These are phyloP conservation scores for Echium plantagineum DNA, from an alignment of 257 asterid genomes.

Conservation along the genomic window DNA sequence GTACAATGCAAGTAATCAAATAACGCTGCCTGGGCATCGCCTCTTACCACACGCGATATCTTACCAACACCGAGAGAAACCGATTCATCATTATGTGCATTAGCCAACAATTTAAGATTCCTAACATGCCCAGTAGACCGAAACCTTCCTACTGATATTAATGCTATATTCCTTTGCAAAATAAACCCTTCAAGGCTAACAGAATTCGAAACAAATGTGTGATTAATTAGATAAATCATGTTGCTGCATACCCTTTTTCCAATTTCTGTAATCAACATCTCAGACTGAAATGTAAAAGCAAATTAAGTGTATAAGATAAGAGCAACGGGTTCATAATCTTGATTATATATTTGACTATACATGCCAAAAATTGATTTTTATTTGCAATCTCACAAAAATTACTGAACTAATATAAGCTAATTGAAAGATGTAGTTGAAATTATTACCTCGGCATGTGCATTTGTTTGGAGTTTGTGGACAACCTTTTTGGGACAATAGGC, in stretches of 20 bases:
- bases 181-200: background rate
- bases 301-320: too few species aligned
- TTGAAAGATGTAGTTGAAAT: too few species aligned
- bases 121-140: background rate
- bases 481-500: too few species aligned
- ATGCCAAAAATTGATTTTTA: too few species aligned
- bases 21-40: slow-evolving; percentile 66
- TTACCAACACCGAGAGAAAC: slow-evolving; percentile 4
- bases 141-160: slow-evolving; percentile 8
- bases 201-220: slow-evolving; percentile 1
- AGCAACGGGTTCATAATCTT: too few species aligned
- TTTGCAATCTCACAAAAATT: too few species aligned
- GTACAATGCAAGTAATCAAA: slow-evolving; percentile 81
- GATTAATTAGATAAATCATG: slow-evolving; percentile 18
- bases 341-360: too few species aligned
- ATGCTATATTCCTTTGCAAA: background rate
- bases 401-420: too few species aligned
- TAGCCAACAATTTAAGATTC: background rate
- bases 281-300: slow-evolving; percentile 1
- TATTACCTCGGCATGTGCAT: too few species aligned
- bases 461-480: too few species aligned
- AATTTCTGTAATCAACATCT: slow-evolving; percentile 11
- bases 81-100: slow-evolving; percentile 6
- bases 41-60: slow-evolving; percentile 24
- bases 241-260: slow-evolving; percentile 6